Base-by-base conservation (phyloP, 768 basidiomycete species). In the Lepiota subincarnata region DNA sequence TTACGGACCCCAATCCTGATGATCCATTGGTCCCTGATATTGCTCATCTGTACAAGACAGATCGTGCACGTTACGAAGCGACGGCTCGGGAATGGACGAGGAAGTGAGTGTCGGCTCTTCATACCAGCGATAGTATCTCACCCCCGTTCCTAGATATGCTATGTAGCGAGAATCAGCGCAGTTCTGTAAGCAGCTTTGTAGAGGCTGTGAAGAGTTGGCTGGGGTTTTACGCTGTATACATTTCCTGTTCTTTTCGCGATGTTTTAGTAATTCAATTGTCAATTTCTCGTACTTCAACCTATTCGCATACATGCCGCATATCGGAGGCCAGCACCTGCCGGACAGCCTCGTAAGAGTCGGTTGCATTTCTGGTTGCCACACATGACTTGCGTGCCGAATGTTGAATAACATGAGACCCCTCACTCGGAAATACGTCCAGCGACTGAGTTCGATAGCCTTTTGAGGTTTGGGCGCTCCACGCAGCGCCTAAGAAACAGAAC, bases 11-110 rank as follows among this genome's bases (percentile, higher is more conserved):
- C 59, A 99, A 98, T 74, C 96, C 96, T 51, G 97, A 99, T 71
- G 97, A 99, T 67, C 97, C 97, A 2, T 78, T 98, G 70, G 96
- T 98, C 45, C 97, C 97, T 50, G 97, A 99, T 66, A 98, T 98
- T 60, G 97, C 97, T 52, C 92, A 96, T 72, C 73, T 98, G 61
- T 99, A 99, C 86, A 99, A 98, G 92, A 98, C 95, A 35, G 97
- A 99, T 74, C 85, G 96, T 62, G 75, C 90, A 59, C 86, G 95
- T 64, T 99, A 99, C 68, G 97, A 98, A 74, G 90, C 94, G 56
- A 98, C 93, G 31, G 97, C 97, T 22, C 81, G 94, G 75, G 97
- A 99, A 79, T 99, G 96, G 96, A 96, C 96, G 71, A 87, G 96
- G 84, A 98, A 98, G 95, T 98, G 66, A 62, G 90, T 75, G 16